Evolutionary conservation across 768 basidiomycete species (phyloP).

Genomic region (Leccinum truebloodii): DNA sequence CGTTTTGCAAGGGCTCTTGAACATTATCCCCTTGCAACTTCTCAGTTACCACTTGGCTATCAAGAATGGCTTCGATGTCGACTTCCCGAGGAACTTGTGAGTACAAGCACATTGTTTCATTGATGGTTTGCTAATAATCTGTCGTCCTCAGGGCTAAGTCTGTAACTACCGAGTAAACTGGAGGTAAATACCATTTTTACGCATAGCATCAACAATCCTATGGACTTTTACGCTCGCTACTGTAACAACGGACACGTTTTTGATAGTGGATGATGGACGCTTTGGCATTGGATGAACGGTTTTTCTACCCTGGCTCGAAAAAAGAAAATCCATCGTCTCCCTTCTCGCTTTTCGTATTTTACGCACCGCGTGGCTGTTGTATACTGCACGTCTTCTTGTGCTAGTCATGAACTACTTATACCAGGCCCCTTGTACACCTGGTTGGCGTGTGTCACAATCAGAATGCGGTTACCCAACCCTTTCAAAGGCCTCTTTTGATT

Average conservation of each 20-base stretch:
- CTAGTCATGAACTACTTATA: not conserved
- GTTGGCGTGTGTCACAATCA: not conserved
- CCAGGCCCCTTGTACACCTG: not conserved
- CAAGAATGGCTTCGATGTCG: constrained; percentile 94
- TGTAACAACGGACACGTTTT: constrained; percentile 25
- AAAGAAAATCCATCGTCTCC: not conserved
- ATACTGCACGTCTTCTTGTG: not conserved
- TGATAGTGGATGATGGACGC: constrained; percentile 31
- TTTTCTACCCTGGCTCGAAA: constrained; percentile 4
- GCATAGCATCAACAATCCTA: constrained; percentile 3
- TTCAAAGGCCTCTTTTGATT: not conserved
- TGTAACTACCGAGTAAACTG: constrained; percentile 66
- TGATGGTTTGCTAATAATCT: constrained; percentile 9
- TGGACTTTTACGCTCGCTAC: constrained; percentile 18
- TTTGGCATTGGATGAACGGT: constrained; percentile 28
- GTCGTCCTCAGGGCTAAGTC: constrained; percentile 62
- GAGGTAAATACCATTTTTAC: not conserved
- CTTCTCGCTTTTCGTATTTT: not conserved
- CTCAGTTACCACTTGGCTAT: constrained; percentile 96
- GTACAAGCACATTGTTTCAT: constrained; percentile 32
- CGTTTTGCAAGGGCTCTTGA: constrained; percentile 82
- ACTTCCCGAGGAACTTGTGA: constrained; percentile 95
- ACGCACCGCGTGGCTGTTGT: not conserved
- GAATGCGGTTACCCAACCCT: not conserved
- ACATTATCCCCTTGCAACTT: constrained; percentile 95